Percentiles rank a stretch among this genome's conserved stretches.
Conservation (phyloP, 495 filamentous ascomycete genomes). For the Lasiosphaeriaceae sp. region DNA sequence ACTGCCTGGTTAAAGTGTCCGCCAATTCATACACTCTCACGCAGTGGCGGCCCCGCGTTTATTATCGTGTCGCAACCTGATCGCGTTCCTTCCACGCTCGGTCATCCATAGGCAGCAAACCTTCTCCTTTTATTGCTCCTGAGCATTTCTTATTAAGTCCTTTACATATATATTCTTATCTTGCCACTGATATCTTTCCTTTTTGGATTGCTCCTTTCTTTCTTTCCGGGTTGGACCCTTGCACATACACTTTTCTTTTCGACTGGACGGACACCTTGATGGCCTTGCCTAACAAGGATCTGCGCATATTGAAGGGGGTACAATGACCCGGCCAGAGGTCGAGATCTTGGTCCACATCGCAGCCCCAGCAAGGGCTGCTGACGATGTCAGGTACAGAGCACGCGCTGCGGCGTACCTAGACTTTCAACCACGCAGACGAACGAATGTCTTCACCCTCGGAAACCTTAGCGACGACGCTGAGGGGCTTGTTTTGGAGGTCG, state of each 20-base stretch:
- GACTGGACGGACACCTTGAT: neutral
- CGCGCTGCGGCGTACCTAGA: conserved; percentile 58
- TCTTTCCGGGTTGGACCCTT: too few relatives aligned
- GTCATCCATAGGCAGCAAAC: too few relatives aligned
- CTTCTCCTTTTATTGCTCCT: neutral
- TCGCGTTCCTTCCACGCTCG: too few relatives aligned
- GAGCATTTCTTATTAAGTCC: too few relatives aligned
- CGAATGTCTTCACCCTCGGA: neutral
- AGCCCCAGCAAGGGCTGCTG: conserved; percentile 55
- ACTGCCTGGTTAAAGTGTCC: too few relatives aligned
- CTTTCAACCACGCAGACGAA: conserved; percentile 42
- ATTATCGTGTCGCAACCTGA: too few relatives aligned
- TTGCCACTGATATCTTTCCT: too few relatives aligned
- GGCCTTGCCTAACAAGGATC: neutral
- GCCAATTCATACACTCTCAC: too few relatives aligned
- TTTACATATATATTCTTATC: too few relatives aligned
- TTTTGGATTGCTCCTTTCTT: neutral
- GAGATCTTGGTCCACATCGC: conserved; percentile 70
- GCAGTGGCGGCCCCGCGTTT: too few relatives aligned
- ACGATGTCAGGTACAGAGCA: conserved; percentile 61
- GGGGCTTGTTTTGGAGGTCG: too few relatives aligned
- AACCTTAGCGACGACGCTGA: too few relatives aligned
- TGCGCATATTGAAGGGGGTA: neutral
- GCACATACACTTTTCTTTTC: neutral
- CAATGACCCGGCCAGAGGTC: conserved; percentile 25